Conservation (phyloP, 768 basidiomycete species). For the Suillus fuscotomentosus region DNA sequence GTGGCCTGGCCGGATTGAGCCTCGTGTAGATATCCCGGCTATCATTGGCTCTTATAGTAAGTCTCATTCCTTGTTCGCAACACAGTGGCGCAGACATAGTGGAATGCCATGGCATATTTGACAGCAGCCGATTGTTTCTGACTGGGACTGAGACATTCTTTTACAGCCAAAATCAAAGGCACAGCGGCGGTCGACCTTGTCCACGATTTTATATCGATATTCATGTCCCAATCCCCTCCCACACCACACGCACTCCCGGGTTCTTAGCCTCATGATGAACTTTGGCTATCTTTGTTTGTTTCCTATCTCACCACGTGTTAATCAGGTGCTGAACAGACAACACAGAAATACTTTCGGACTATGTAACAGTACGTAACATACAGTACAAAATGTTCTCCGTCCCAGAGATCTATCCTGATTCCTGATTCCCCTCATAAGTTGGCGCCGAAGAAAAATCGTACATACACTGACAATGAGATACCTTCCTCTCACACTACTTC, state of each 20-base stretch:
- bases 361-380: background rate
- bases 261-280: conserved; percentile 16
- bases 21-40: conserved; percentile 56
- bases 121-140: background rate
- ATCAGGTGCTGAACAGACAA: background rate
- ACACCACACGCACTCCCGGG: conserved; percentile 13
- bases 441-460: background rate
- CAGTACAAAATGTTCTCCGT: background rate
- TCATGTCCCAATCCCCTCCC: conserved; percentile 29
- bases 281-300: conserved; percentile 12
- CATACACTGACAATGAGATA: conserved; percentile 1
- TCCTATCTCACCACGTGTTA: background rate
- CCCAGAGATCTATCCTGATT: background rate
- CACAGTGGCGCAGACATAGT: conserved; percentile 68
- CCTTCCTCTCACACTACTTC: background rate
- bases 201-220: conserved; percentile 43
- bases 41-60: background rate
- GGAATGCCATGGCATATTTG: conserved; percentile 59
- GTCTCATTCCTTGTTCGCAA: conserved; percentile 1
- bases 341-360: background rate
- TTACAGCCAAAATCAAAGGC: conserved; percentile 39
- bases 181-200: conserved; percentile 44
- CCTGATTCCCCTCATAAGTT: background rate
- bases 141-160: background rate
- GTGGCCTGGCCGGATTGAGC: conserved; percentile 76